Evolutionary conservation across 257 asterid genomes (phyloP), one percentile per base, ranked within the genome.

Genomic region (Linaria vulgaris): DNA sequence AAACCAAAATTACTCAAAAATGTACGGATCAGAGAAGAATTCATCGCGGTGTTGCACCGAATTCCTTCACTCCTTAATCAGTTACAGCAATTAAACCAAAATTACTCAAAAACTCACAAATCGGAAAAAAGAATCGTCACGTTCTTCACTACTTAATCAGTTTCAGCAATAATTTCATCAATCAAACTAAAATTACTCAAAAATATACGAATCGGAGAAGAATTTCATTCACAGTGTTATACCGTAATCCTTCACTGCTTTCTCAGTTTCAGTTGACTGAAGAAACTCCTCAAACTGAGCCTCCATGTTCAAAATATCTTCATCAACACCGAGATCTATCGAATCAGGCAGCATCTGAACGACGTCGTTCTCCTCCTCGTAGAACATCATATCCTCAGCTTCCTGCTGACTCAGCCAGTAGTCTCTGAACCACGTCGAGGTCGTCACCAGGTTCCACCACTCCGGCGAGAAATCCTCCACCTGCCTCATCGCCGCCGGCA

Each of bases 381-480:
- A 73, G 19, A 75, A 70, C 48, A 73, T 65, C 63, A 84, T 89
- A 45, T 80, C 90, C 45, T 80, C 90, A 13, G 75, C 88, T 65
- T 77, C 88, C 63, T 81, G 75, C 78, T 86, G 86, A 71, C 96
- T 80, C 39, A 82, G 64, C 98, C 98, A 91, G 58, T 88, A 85
- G 74, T 86, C 87, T 20, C 74, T 82, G 82, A 88, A 91, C 95
- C 89, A 91, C 48, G 88, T 79, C 19, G 92, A 82, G 24, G 92
- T 91, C 10, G 83, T 85, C 67, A 88, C 92, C 59, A 91, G 81
- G 60, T 80, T 73, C 95, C 96, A 91, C 98, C 98, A 91, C 59
- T 88, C 95, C 0, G 92, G 95, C 11, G 98, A 91, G 79, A 86
- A 91, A 49, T 91, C 98, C 82, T 86, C 98, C 70, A 91, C 98